A percentile compares a stretch with the other conserved stretches of the same genome.
Evolutionary conservation across 495 filamentous ascomycete genomes (phyloP).

Genomic region (Aspergillus incahuasiensis): DNA sequence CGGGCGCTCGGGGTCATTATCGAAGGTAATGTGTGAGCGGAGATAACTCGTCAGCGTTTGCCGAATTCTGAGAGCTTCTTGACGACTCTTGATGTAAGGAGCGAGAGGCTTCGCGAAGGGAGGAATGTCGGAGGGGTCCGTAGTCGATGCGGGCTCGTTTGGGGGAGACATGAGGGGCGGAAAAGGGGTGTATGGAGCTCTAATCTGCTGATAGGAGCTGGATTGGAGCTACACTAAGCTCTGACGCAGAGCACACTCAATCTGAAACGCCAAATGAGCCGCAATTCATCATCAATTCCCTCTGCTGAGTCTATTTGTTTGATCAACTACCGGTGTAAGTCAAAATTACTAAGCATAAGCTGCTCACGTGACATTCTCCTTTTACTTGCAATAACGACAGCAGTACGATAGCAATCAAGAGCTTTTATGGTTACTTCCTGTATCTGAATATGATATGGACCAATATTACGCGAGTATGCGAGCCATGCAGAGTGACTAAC

Average conservation of each 20-base stretch:
- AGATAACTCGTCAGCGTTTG: conserved; percentile 42
- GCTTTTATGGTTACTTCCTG: no score
- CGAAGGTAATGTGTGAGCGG: conserved; percentile 36
- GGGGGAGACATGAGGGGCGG: conserved; percentile 14
- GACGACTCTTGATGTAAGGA: conserved; percentile 43
- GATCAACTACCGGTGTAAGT: conserved; percentile 10
- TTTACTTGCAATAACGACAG: no score
- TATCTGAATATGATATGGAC: no score
- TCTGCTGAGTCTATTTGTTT: background rate
- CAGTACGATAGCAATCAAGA: no score
- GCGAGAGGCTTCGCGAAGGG: conserved; percentile 34
- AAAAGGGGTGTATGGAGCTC: background rate
- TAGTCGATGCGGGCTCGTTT: background rate
- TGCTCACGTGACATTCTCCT: conserved; percentile 1
- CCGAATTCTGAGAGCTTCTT: conserved; percentile 43
- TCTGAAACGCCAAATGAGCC: conserved; percentile 7
- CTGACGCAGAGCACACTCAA: conserved; percentile 3
- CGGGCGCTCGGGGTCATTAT: conserved; percentile 24
- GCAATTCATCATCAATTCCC: background rate
- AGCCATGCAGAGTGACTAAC: no score
- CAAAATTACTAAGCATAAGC: conserved; percentile 5
- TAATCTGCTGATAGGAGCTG: background rate
- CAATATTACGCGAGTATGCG: no score
- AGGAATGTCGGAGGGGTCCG: conserved; percentile 34
- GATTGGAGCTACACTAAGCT: background rate